Conservation (phyloP, 1,284 basidiomycete species). For the Sporisorium graminicola region DNA sequence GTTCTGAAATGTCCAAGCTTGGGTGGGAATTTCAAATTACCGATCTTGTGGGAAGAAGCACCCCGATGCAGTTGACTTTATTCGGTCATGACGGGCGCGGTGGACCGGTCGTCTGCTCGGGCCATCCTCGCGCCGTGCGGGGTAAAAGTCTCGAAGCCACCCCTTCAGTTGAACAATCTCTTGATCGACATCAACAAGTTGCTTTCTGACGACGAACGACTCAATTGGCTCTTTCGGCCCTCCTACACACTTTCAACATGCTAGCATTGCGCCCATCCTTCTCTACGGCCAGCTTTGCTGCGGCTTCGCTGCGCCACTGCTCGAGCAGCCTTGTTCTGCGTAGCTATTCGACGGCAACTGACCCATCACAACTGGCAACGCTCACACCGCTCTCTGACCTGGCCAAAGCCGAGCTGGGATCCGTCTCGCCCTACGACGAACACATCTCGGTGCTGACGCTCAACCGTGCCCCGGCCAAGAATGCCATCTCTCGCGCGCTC, state of each 20-base stretch:
- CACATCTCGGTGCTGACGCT: conserved; percentile 73
- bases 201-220: background rate
- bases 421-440: conserved; percentile 28
- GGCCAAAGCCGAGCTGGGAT: conserved; percentile 24
- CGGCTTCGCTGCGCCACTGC: conserved; percentile 7
- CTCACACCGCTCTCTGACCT: conserved; percentile 29
- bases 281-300: conserved; percentile 6
- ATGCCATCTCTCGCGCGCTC: conserved; percentile 84
- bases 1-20: background rate
- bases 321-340: conserved; percentile 16
- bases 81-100: conserved; percentile 28
- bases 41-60: background rate
- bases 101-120: conserved; percentile 6
- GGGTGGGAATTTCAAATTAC: conserved; percentile 25
- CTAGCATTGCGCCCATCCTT: conserved; percentile 18
- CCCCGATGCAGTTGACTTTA: conserved; percentile 1
- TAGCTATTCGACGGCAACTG: conserved; percentile 33
- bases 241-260: conserved; percentile 20
- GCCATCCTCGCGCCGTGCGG: conserved; percentile 12
- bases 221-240: background rate
- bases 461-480: conserved; percentile 86
- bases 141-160: conserved; percentile 22
- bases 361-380: conserved; percentile 31
- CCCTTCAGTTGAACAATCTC: background rate
- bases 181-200: conserved; percentile 7